phyloP scores from a whole-genome alignment of 2,329 filamentous ascomycete species.

The Cladorrhinum sp. region DNA sequence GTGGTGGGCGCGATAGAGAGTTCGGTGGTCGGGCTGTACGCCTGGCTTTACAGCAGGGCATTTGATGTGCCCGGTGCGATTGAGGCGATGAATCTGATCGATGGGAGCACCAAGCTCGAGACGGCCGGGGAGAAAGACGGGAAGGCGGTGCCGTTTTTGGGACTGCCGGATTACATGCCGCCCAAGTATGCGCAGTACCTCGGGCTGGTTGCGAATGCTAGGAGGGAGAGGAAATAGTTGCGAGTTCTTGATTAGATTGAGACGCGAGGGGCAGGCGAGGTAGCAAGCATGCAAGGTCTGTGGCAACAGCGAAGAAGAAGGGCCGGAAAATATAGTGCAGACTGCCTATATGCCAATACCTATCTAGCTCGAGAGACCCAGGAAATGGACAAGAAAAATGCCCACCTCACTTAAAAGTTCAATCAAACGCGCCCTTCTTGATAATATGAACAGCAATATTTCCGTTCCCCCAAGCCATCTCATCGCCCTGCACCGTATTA shows the following conservation, averaged over 20 bases:
- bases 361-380: no score
- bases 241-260: no score
- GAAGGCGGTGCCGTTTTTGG: not conserved
- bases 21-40: constrained; percentile 23
- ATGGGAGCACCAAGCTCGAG: not conserved
- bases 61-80: not conserved
- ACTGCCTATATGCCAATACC: no score
- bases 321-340: no score
- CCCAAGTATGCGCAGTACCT: not conserved
- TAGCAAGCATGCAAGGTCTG: no score
- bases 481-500: not conserved
- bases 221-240: no score
- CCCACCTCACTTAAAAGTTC: no score
- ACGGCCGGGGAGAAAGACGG: not conserved
- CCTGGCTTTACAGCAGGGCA: constrained; percentile 11
- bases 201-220: not conserved
- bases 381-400: no score
- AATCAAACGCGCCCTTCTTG: no score
- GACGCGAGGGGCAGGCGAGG: no score
- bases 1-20: constrained; percentile 33
- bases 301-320: no score
- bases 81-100: not conserved
- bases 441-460: not conserved
- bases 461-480: not conserved
- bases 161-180: not conserved